Evolutionary conservation across 179 eudicot genomes (phyloP).

Genomic region (Corrigiola litoralis): DNA sequence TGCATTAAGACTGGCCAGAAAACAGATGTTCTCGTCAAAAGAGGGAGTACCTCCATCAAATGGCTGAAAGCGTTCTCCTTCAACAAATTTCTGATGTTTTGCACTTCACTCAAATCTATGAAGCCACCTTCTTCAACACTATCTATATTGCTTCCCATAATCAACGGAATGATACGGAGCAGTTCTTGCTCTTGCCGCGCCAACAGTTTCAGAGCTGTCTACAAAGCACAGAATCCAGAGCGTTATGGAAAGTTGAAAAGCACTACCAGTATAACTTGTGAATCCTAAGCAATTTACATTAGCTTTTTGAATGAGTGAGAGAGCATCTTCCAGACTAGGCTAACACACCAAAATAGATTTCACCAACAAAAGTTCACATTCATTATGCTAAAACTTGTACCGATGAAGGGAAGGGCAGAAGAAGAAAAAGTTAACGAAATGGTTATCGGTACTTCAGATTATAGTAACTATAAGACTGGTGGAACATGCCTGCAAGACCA

Average conservation of each 20-base stretch:
- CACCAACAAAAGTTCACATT: not conserved
- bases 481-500: slow-evolving; percentile 88
- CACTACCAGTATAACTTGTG: slow-evolving; percentile 1
- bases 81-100: slow-evolving; percentile 44
- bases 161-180: slow-evolving; percentile 51
- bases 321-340: not conserved
- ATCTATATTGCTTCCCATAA: slow-evolving; percentile 61
- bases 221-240: slow-evolving; percentile 27
- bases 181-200: slow-evolving; percentile 60
- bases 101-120: slow-evolving; percentile 30
- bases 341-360: not conserved
- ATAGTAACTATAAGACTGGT: slow-evolving; percentile 7
- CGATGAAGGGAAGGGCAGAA: not conserved
- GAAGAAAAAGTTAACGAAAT: not conserved
- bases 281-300: not conserved
- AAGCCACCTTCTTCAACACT: slow-evolving; percentile 36
- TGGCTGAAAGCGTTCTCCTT: slow-evolving; percentile 84
- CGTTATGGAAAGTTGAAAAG: slow-evolving; percentile 3
- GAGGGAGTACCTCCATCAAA: slow-evolving; percentile 82
- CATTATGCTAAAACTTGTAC: not conserved
- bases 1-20: too few relatives aligned
- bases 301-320: not conserved
- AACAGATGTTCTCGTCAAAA: not conserved
- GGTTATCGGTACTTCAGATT: not conserved
- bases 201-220: slow-evolving; percentile 81